Conservation (phyloP, 441 rosid genomes). For the Adansonia grandidieri region DNA sequence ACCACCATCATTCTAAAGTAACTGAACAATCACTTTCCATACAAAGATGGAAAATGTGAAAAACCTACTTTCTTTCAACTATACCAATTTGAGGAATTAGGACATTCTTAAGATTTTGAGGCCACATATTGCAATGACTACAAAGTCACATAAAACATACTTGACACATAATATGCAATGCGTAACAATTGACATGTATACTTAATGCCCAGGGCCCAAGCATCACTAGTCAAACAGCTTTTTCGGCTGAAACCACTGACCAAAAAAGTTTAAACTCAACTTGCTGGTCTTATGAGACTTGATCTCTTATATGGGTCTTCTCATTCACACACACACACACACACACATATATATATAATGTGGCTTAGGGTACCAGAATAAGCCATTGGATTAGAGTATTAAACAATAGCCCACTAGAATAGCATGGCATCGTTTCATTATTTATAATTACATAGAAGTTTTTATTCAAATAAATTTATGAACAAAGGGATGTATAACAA, state of each 20-base stretch:
- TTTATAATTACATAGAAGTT: not conserved
- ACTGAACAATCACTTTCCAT: not conserved
- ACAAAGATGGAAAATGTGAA: slow-evolving; percentile 9
- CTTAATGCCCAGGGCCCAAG: not conserved
- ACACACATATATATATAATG: not conserved
- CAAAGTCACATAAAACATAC: not conserved
- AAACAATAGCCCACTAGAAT: not conserved
- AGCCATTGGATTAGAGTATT: not conserved
- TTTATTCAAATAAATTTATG: not conserved
- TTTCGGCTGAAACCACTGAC: not conserved
- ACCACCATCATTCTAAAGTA: slow-evolving; percentile 9
- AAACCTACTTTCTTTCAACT: not conserved
- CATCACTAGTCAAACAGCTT: not conserved
- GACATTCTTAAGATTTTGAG: not conserved
- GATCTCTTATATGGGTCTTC: not conserved
- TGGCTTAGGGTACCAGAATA: not conserved
- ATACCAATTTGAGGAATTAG: not conserved
- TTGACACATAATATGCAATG: not conserved
- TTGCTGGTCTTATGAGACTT: not conserved
- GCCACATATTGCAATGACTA: not conserved
- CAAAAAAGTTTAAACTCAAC: not conserved
- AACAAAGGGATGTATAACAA: slow-evolving; percentile 1
- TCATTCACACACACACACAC: not conserved
- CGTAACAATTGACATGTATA: not conserved
- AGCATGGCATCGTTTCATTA: not conserved